Evolutionary conservation across 2,329 filamentous ascomycete genomes (phyloP).

Genomic region (Pseudogymnoascus pannorum): DNA sequence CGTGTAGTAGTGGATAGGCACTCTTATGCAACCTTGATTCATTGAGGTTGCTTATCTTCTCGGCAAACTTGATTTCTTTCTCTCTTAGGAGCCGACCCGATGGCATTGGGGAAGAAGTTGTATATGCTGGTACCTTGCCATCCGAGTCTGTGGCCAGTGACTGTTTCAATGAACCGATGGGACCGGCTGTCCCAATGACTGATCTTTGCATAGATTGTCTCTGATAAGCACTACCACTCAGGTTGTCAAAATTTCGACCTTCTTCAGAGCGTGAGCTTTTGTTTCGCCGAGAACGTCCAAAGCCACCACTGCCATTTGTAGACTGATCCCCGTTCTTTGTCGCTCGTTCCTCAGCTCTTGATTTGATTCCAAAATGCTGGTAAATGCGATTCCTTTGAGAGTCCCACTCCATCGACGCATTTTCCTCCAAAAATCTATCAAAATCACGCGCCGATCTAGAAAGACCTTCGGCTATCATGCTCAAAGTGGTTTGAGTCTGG

Average conservation of each 20-base stretch:
- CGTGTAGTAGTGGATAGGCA: conserved; percentile 66
- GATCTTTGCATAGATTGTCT: conserved; percentile 70
- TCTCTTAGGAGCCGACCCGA: conserved; percentile 74
- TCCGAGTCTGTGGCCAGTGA: conserved; percentile 63
- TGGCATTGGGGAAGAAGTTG: conserved; percentile 30
- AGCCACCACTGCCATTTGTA: conserved; percentile 37
- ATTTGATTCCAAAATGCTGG: conserved; percentile 86
- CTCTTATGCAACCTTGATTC: conserved; percentile 57
- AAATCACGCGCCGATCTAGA: conserved; percentile 86
- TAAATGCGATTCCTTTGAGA: conserved; percentile 88
- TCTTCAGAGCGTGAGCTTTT: conserved; percentile 38
- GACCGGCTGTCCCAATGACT: conserved; percentile 74
- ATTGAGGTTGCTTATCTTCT: conserved; percentile 75
- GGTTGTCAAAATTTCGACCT: conserved; percentile 48
- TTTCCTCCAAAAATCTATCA: conserved; percentile 88
- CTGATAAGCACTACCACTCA: conserved; percentile 53
- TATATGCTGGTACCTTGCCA: conserved; percentile 42
- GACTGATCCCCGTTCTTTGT: conserved; percentile 23
- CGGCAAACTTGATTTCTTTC: conserved; percentile 75
- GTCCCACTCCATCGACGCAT: conserved; percentile 93
- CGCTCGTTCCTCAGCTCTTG: conserved; percentile 38
- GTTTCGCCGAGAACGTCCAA: conserved; percentile 37
- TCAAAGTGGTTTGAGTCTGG: conserved; percentile 82
- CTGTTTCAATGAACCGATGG: conserved; percentile 54
- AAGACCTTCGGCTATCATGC: conserved; percentile 86